phyloP scores from a whole-genome alignment of 129 eudicot genomes.

The Flaveria robusta region DNA sequence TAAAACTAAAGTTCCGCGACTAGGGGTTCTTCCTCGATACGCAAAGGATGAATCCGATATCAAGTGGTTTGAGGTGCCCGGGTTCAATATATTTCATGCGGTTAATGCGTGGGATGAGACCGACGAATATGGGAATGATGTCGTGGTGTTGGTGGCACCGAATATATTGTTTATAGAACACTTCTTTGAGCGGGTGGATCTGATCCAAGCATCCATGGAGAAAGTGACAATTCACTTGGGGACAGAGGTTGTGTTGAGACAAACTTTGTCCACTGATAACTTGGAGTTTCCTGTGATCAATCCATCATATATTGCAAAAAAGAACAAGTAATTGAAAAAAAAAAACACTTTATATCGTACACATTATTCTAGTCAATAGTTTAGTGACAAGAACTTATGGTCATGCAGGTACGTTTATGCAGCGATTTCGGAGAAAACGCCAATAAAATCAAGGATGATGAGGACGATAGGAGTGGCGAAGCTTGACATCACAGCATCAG shows the following conservation, averaged over 20 bases:
- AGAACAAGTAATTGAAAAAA: conserved; percentile 11
- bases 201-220: conserved; percentile 41
- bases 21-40: conserved; percentile 43
- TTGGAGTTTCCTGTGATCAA: conserved; percentile 23
- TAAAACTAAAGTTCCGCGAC: conserved; percentile 11
- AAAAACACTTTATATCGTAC: too few relatives aligned
- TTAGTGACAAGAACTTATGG: background rate
- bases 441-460: conserved; percentile 6
- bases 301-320: conserved; percentile 13
- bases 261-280: conserved; percentile 28
- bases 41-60: conserved; percentile 44
- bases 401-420: conserved; percentile 55
- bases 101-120: conserved; percentile 46
- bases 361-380: background rate
- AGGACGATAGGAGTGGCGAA: conserved; percentile 47
- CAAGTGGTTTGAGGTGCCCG: conserved; percentile 47
- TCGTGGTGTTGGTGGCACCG: conserved; percentile 44
- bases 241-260: conserved; percentile 31
- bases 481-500: conserved; percentile 46
- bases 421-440: conserved; percentile 34
- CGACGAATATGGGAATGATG: conserved; percentile 27
- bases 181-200: conserved; percentile 32
- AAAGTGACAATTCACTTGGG: conserved; percentile 33
- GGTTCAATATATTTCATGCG: conserved; percentile 37
- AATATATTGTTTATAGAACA: conserved; percentile 46